Percentiles rank a stretch among this genome's conserved stretches.
phyloP scores from a whole-genome alignment of 2,329 filamentous ascomycete species.

The Metarhizium guizhouense region DNA sequence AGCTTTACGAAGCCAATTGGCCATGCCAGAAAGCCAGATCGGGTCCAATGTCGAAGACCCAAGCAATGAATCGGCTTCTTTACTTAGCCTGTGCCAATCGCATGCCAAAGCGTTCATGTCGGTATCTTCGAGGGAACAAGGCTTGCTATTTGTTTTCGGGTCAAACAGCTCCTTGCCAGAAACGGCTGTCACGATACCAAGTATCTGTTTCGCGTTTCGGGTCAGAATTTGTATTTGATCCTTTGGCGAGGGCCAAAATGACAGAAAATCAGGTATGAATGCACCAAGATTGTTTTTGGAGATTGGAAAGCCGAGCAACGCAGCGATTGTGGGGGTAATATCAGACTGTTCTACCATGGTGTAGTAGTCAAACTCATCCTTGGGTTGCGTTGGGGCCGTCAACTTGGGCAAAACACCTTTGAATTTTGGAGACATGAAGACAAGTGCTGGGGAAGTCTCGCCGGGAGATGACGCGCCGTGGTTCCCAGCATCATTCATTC shows the following conservation, averaged over 20 bases:
- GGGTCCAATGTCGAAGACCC: conserved; percentile 20
- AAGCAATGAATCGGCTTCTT: conserved; percentile 15
- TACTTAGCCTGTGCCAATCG: conserved; percentile 45
- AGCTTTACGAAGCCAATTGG: conserved; percentile 58
- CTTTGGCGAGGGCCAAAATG: conserved; percentile 52
- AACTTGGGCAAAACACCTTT: conserved; percentile 39
- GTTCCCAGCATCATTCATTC: conserved; percentile 99
- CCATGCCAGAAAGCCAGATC: conserved; percentile 34
- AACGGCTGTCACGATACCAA: conserved; percentile 65
- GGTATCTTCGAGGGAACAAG: conserved; percentile 24
- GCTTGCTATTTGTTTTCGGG: conserved; percentile 19
- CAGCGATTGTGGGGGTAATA: conserved; percentile 80
- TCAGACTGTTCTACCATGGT: conserved; percentile 85
- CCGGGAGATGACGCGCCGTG: conserved; percentile 90
- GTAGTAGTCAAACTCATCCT: conserved; percentile 76
- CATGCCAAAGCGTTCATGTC: conserved; percentile 56
- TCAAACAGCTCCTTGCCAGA: conserved; percentile 46
- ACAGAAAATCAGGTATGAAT: conserved; percentile 70
- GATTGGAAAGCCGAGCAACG: conserved; percentile 76
- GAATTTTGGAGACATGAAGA: conserved; percentile 85
- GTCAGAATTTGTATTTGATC: conserved; percentile 62
- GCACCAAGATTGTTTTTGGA: conserved; percentile 86
- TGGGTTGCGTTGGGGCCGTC: conserved; percentile 46
- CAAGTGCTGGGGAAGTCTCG: conserved; percentile 85
- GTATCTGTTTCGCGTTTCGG: conserved; percentile 73